Conservation (phyloP, 1,139 yeast genomes). For the Geotrichum fermentans region DNA sequence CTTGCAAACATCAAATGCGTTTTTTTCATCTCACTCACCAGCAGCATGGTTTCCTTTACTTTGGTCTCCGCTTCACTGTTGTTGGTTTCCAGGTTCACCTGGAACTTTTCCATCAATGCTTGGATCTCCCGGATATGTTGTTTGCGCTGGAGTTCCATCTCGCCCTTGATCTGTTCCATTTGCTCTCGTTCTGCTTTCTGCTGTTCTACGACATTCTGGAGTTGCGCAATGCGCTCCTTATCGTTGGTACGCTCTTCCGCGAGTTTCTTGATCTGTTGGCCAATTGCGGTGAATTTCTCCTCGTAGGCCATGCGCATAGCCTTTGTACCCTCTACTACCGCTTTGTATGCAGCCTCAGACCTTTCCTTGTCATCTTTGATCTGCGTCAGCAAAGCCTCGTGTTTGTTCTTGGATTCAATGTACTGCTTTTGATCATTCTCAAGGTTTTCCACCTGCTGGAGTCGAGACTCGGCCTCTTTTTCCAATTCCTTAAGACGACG, state of each 20-base stretch:
- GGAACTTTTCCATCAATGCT: conserved; percentile 9
- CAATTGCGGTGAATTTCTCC: conserved; percentile 7
- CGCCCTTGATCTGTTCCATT: conserved; percentile 22
- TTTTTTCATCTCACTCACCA: conserved; percentile 9
- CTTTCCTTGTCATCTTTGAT: conserved; percentile 24
- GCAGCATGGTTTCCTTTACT: conserved; percentile 10
- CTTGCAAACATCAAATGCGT: conserved; percentile 1
- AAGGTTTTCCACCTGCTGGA: conserved; percentile 11
- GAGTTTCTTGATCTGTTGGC: conserved; percentile 8
- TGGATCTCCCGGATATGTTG: conserved; percentile 25
- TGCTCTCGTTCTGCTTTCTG: conserved; percentile 14
- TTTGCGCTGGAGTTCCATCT: conserved; percentile 24
- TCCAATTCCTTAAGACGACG: conserved; percentile 30
- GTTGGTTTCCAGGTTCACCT: neutral
- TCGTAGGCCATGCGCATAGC: conserved; percentile 9
- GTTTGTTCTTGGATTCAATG: conserved; percentile 13
- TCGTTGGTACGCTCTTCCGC: conserved; percentile 24
- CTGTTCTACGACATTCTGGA: conserved; percentile 8
- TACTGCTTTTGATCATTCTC: conserved; percentile 17
- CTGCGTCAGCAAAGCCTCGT: conserved; percentile 11
- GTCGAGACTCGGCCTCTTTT: conserved; percentile 8
- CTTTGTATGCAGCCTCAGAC: conserved; percentile 21
- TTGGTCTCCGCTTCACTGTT: conserved; percentile 9
- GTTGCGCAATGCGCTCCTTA: conserved; percentile 22
- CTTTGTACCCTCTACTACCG: conserved; percentile 8